Base-by-base conservation (phyloP, 192 early-diverging fungal species). In the Podila epicladia region DNA sequence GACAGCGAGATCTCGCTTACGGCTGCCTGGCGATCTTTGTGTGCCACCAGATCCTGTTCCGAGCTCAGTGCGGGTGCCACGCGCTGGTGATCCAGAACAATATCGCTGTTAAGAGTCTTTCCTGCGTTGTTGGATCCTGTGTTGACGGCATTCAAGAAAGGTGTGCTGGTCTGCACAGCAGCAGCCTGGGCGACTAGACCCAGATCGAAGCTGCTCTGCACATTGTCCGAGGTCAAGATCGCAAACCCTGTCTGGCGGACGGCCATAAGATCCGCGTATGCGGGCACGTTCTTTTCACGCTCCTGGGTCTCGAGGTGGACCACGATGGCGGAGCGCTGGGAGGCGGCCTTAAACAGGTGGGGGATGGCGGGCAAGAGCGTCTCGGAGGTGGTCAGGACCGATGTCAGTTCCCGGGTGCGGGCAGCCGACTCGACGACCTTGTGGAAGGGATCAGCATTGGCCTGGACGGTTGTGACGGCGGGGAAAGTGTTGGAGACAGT, bases 171-270 rank as follows among this genome's bases (percentile, higher is more conserved):
- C 58, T 86, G 85, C 45, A 86, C 78, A 19, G 96, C 84, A 5
- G 92, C 88, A 29, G 94, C 85, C 58, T 97, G 91, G 7, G 96
- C 92, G 12, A 94, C 88, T 31, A 96, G 45, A 8, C 95, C 93
- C 73, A 94, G 84, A 85, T 97, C 96, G 48, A 94, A 88, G 6
- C 94, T 89, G 66, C 95, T 91, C 84, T 97, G 95, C 37, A 90
- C 88, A 64, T 88, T 89, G 35, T 84, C 77, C 37, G 96, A 97
- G 60, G 89, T 89, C 62, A 98, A 72, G 58, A 97, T 62, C 9
- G 90, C 93, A 58, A 93, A 93, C 15, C 96, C 96, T 59, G 91
- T 86, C 71, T 92, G 90, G 60, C 93, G 91, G 22, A 95, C 89
- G 19, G 91, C 89, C 82, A 94, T 87, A 48, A 95, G 86, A 62